These are phyloP conservation scores for Penicillium cataractarum DNA, from an alignment of 495 filamentous ascomycete species.

Conservation along the genomic window DNA sequence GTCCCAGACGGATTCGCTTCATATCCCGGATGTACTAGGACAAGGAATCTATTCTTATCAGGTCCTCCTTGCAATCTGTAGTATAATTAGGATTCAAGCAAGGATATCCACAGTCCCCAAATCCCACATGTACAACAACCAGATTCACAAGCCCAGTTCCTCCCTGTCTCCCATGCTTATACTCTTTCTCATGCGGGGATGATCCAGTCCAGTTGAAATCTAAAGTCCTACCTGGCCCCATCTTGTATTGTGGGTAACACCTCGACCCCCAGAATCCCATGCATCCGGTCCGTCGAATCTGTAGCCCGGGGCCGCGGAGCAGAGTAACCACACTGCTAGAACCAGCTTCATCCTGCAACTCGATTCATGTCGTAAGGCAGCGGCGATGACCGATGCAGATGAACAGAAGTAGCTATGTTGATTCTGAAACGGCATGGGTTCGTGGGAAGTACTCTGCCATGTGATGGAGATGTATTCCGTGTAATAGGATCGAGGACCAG, in stretches of 20 bases:
- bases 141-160: not conserved
- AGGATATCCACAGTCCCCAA: too few species aligned
- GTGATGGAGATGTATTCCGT: conserved; percentile 3
- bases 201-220: not conserved
- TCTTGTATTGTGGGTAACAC: too few species aligned
- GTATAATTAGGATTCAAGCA: too few species aligned
- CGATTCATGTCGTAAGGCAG: conserved; percentile 4
- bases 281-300: not conserved
- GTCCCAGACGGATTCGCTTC: too few species aligned
- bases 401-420: not conserved
- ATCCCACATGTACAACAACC: not conserved
- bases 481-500: not conserved
- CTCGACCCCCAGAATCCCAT: too few species aligned
- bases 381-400: not conserved
- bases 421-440: conserved; percentile 18
- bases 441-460: conserved; percentile 12
- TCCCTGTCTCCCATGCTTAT: too few species aligned
- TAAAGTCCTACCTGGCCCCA: not conserved
- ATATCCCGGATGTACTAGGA: too few species aligned
- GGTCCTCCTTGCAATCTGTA: too few species aligned
- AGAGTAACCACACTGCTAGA: too few species aligned
- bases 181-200: not conserved
- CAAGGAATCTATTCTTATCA: too few species aligned
- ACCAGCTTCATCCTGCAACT: too few species aligned
- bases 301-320: not conserved